Evolutionary conservation across 345 rosid genomes (phyloP), one percentile per base, ranked within the genome.

Genomic region (Heritiera littoralis): DNA sequence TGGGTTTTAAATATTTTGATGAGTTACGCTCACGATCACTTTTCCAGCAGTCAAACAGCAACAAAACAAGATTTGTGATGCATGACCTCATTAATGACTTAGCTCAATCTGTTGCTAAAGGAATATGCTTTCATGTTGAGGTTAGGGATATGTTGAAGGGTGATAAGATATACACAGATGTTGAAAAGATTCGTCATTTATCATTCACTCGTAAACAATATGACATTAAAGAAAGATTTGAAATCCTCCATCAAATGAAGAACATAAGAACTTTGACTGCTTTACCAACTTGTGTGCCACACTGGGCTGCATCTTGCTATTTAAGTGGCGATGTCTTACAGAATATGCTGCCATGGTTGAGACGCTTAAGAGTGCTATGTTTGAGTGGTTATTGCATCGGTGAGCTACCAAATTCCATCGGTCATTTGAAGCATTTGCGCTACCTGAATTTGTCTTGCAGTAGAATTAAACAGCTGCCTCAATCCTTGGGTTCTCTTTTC

Each of bases 11-110:
- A 13, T 59, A 61, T 75, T 75, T 75, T 15, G 13, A 59, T 8
- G 66, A 56, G 51, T 59, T 75, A 41, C 30, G 45, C 1, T 64
- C 60, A 6, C 54, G 56, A 17, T 76, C 60, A 2, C 30, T 76
- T 48, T 64, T 76, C 69, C 78, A 76, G 9, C 59, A 14, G 13
- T 76, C 78, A 10, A 76, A 9, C 32, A 68, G 74, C n/a, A 52
- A 23, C 43, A 11, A 23, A 54, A 28, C 75, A 41, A 49, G 11
- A 11, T 67, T 40, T 68, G 65, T 52, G 61, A 59, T 75, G 77
- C 77, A 75, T 66, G 82, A 79, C 72, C 82, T 79, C 61, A 74
- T 79, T 30, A 64, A 74, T 74, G 82, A 74, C 18, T 76, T 79
- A 55, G 78, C 82, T 73, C 72, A 74, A 46, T 72, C 73, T 58